Evolutionary conservation across 768 basidiomycete species (phyloP), one percentile per base, ranked within the genome.

Genomic region (Grammothele lineata): DNA sequence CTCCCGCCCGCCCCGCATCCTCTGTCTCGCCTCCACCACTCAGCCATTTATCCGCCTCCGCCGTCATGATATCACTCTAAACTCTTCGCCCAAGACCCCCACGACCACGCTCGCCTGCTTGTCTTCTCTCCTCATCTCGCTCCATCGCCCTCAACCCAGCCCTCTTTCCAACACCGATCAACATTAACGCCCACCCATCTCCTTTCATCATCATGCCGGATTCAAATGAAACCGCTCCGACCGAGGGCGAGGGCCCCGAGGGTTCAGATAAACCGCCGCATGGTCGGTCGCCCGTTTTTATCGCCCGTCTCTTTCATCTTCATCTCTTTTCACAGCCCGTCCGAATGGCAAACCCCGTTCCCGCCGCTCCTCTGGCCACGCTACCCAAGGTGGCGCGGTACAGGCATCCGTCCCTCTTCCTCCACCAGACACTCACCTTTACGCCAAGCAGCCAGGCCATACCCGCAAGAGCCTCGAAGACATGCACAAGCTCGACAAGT

Each of bases 261-360:
- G 68, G 74, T 47, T 69, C 78, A 58, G 82, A 84, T 64, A 80
- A 77, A 68, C 79, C 80, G 22, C 75, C 78, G 54, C 71, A 59
- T 59, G 51, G 52, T 51, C 43, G 12, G 47, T 36, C 44, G 35
- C 43, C 43, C 40, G 9, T 34, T 48, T 10, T 41, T 38, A 43
- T 35, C 26, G 33, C 27, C 42, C 9, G 17, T 23, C 30, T 24
- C 39, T 34, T 41, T 45, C 32, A 39, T 19, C 41, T 36, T 42
- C 40, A 23, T 18, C 50, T 34, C 23, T 40, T 21, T 44, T 40
- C 47, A 26, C 39, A 50, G 46, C 39, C 17, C 50, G 44, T 34
- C 11, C 39, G 38, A 61, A 60, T 58, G 59, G 59, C 7, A 54
- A 47, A 32, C 34, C 52, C 8, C 54, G 48, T 24, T 47, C 51